phyloP scores from a whole-genome alignment of 1,284 basidiomycete species.

The Ganoderma lingzhi region DNA sequence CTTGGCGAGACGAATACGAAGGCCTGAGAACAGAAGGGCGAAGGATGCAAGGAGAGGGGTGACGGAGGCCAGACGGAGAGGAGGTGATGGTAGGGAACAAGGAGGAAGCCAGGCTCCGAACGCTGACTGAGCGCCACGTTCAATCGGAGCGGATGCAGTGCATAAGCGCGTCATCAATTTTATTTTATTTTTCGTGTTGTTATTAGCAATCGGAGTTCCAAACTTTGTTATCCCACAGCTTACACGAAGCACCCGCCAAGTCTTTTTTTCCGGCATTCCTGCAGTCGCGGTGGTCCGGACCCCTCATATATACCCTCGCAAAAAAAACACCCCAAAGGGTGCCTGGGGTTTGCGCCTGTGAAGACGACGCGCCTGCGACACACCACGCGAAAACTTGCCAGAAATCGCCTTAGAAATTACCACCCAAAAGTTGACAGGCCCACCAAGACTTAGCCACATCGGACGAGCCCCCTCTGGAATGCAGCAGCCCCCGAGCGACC shows the following conservation, averaged over 20 bases:
- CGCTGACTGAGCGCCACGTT: slow-evolving; percentile 10
- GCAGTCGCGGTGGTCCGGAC: not conserved
- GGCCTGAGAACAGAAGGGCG: not conserved
- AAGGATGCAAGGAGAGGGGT: not conserved
- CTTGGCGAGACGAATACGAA: slow-evolving; percentile 37
- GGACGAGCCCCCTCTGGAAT: slow-evolving; percentile 15
- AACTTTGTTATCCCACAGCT: not conserved
- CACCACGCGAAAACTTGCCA: not conserved
- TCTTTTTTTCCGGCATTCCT: not conserved
- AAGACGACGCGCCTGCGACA: not conserved
- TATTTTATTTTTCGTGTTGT: not conserved
- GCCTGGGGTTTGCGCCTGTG: not conserved
- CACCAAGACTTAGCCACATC: slow-evolving; percentile 21
- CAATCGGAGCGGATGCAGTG: slow-evolving; percentile 19
- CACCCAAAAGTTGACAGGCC: not conserved
- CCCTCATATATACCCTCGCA: slow-evolving; percentile 4
- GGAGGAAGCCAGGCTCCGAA: slow-evolving; percentile 3
- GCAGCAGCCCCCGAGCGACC: slow-evolving; percentile 24
- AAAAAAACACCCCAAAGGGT: not conserved
- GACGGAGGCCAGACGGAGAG: slow-evolving; percentile 7
- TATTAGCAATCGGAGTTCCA: not conserved
- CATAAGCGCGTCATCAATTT: not conserved
- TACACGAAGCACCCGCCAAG: not conserved
- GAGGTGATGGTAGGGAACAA: slow-evolving; percentile 26
- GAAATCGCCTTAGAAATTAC: not conserved